Evolutionary conservation across 345 rosid genomes (phyloP).

Genomic region (rapeseed (Brassica napus)): DNA sequence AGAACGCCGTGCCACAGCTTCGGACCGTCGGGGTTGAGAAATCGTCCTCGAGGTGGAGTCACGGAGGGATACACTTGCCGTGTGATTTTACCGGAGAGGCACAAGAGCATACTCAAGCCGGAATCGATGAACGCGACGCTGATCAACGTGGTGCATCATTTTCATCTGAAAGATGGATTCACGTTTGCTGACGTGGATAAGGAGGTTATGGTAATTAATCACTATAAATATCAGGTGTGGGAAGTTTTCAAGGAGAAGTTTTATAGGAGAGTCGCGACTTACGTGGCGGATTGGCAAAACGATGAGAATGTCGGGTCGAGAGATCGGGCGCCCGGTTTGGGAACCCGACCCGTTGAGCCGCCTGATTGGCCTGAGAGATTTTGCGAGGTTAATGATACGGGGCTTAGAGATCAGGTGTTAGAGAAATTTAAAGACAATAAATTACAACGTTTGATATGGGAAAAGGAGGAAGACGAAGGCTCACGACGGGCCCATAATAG

Average conservation of each 20-base stretch:
- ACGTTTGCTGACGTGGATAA: slow-evolving; percentile 49
- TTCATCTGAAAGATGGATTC: slow-evolving; percentile 57
- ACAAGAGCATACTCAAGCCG: slow-evolving; percentile 77
- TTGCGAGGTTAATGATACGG: slow-evolving; percentile 73
- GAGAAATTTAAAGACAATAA: slow-evolving; percentile 37
- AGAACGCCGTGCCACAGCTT: slow-evolving; percentile 67
- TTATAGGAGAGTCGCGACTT: slow-evolving; percentile 80
- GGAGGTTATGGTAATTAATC: slow-evolving; percentile 62
- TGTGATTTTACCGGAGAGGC: slow-evolving; percentile 61
- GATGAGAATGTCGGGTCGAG: slow-evolving; percentile 70
- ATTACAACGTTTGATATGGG: slow-evolving; percentile 61
- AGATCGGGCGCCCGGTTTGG: slow-evolving; percentile 89
- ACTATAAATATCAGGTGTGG: slow-evolving; percentile 91
- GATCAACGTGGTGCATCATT: slow-evolving; percentile 85
- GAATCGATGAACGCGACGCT: slow-evolving; percentile 74
- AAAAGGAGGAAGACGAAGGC: slow-evolving; percentile 19
- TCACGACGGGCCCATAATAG: background rate
- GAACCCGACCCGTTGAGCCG: slow-evolving; percentile 76
- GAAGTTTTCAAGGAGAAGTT: slow-evolving; percentile 91
- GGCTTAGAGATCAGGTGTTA: slow-evolving; percentile 62
- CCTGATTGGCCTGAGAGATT: slow-evolving; percentile 70
- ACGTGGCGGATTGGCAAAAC: slow-evolving; percentile 87
- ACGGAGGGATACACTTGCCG: slow-evolving; percentile 75
- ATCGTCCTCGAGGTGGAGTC: slow-evolving; percentile 53
- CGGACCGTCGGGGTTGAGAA: slow-evolving; percentile 69